Evolutionary conservation across 768 basidiomycete species (phyloP).

Genomic region (Dioszegia aurantiaca): DNA sequence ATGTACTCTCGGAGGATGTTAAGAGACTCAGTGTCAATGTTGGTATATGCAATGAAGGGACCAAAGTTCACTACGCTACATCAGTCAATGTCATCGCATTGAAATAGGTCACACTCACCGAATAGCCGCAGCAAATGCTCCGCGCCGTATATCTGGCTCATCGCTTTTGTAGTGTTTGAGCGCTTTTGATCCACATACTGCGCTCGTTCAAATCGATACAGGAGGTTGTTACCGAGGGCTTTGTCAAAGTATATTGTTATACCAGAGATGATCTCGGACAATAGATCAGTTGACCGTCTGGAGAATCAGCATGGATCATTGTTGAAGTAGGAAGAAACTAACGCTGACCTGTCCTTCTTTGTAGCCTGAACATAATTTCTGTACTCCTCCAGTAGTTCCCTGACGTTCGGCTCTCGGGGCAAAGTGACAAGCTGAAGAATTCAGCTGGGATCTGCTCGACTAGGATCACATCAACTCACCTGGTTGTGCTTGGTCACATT

Average conservation of each 20-base stretch:
- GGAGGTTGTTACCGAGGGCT: slow-evolving; percentile 73
- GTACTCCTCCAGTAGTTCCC: slow-evolving; percentile 74
- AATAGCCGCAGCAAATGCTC: slow-evolving; percentile 90
- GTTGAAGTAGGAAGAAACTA: slow-evolving; percentile 9
- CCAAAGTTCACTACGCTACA: slow-evolving; percentile 73
- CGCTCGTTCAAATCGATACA: slow-evolving; percentile 92
- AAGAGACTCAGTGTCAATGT: slow-evolving; percentile 86
- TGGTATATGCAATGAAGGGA: slow-evolving; percentile 79
- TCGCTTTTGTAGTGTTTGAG: slow-evolving; percentile 70
- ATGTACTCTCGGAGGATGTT: slow-evolving; percentile 80
- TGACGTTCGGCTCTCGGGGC: slow-evolving; percentile 74
- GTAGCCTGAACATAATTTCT: slow-evolving; percentile 57
- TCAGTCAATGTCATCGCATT: slow-evolving; percentile 13
- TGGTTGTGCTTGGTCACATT: slow-evolving; percentile 90
- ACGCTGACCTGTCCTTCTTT: slow-evolving; percentile 45
- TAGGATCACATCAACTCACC: slow-evolving; percentile 55
- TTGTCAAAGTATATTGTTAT: slow-evolving; percentile 90
- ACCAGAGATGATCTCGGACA: slow-evolving; percentile 79
- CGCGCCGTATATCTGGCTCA: slow-evolving; percentile 88
- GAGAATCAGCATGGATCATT: background rate
- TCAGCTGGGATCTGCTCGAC: background rate
- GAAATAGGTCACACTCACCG: slow-evolving; percentile 58
- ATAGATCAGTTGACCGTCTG: slow-evolving; percentile 66
- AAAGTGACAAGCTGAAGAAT: slow-evolving; percentile 71
- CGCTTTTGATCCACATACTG: slow-evolving; percentile 81